A percentile compares a stretch with the other conserved stretches of the same genome.
Conservation (phyloP, 352 stramenopile species). For the Phytophthora palmivora region DNA sequence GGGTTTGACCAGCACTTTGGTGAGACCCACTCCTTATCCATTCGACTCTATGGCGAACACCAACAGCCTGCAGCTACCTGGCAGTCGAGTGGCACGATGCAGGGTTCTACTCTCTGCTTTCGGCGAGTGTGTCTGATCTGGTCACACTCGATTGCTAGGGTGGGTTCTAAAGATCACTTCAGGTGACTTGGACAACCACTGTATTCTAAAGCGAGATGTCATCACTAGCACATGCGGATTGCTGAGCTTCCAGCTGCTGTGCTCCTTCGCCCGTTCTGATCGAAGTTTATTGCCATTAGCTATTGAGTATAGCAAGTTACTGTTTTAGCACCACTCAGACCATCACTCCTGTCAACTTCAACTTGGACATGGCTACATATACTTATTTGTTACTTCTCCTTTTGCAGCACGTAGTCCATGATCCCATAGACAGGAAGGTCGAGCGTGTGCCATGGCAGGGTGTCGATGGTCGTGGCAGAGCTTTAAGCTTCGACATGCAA, state of each 20-base stretch:
- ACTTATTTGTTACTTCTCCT: conserved; percentile 1
- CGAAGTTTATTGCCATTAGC: no score
- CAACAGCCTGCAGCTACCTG: not conserved
- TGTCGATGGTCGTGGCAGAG: not conserved
- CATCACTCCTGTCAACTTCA: conserved; percentile 30
- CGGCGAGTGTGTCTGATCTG: not conserved
- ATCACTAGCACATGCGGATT: not conserved
- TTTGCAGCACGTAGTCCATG: conserved; percentile 11
- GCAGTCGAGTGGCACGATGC: not conserved
- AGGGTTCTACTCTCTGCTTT: not conserved
- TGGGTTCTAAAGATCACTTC: not conserved
- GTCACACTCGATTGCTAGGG: not conserved
- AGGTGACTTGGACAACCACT: no score
- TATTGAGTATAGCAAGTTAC: no score
- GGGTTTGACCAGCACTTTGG: no score
- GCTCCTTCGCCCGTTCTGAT: no score
- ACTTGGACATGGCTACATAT: conserved; percentile 19
- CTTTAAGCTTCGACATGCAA: conserved; percentile 11
- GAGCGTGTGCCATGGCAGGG: not conserved
- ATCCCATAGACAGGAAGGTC: conserved; percentile 1
- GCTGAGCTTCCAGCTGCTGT: conserved; percentile 8
- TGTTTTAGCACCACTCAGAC: conserved; percentile 11
- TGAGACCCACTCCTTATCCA: no score
- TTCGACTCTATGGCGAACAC: no score
- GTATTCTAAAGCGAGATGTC: no score